Conservation (phyloP, 1,284 basidiomycete genomes). For the Bjerkandera adusta region DNA sequence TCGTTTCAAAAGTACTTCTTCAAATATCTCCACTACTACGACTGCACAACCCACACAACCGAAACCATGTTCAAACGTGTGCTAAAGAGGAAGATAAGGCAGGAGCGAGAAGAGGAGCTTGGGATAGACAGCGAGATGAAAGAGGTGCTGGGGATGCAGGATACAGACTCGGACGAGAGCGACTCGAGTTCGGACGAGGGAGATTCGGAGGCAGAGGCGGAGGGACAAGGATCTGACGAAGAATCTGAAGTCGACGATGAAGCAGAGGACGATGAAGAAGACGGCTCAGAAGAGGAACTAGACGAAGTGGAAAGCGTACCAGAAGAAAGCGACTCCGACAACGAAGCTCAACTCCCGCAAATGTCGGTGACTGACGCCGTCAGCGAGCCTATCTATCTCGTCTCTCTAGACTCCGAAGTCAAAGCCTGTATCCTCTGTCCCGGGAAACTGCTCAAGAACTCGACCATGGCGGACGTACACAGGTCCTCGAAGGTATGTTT, state of each 20-base stretch:
- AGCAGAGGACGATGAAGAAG: conserved; percentile 22
- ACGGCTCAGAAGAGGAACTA: conserved; percentile 22
- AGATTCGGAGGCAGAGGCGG: conserved; percentile 8
- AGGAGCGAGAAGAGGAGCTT: conserved; percentile 66
- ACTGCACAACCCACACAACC: background rate
- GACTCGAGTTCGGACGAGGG: conserved; percentile 34
- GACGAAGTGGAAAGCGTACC: conserved; percentile 24
- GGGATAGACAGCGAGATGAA: conserved; percentile 71
- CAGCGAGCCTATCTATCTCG: conserved; percentile 59
- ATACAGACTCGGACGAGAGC: conserved; percentile 74
- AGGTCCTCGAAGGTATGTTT: conserved; percentile 63
- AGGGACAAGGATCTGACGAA: conserved; percentile 26
- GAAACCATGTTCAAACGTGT: conserved; percentile 85
- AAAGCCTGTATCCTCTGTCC: conserved; percentile 73
- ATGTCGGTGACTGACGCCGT: conserved; percentile 63
- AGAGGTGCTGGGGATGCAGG: conserved; percentile 68
- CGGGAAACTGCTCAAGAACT: conserved; percentile 68
- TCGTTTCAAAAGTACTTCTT: no score
- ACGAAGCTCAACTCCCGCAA: conserved; percentile 35
- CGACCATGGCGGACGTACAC: conserved; percentile 61
- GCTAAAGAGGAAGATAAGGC: conserved; percentile 63
- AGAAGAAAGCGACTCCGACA: conserved; percentile 24
- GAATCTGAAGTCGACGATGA: conserved; percentile 30
- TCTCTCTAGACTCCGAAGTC: conserved; percentile 50
- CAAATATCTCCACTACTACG: background rate